phyloP scores from a whole-genome alignment of 2,329 filamentous ascomycete species.

The Cladosporium sp. region DNA sequence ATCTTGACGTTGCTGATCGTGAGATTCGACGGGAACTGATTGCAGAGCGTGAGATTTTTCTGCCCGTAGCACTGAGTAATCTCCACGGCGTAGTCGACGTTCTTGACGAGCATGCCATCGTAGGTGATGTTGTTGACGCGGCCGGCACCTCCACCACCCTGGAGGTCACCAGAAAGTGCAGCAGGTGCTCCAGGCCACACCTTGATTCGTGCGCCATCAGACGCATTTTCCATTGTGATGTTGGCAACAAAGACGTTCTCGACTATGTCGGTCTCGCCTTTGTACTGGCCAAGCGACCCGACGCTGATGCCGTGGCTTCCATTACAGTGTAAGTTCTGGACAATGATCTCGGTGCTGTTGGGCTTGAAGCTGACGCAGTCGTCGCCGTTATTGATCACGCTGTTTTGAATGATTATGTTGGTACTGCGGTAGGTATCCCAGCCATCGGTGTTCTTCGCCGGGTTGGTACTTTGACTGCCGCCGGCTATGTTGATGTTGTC shows the following conservation, averaged over 20 bases:
- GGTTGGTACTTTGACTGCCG: constrained; percentile 48
- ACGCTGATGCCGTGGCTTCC: constrained; percentile 70
- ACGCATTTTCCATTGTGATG: constrained; percentile 36
- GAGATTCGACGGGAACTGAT: constrained; percentile 52
- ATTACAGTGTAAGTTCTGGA: constrained; percentile 64
- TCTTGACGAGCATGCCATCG: constrained; percentile 55
- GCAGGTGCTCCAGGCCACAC: constrained; percentile 62
- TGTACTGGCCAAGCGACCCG: constrained; percentile 67
- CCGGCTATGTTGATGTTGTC: constrained; percentile 59
- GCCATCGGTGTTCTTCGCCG: constrained; percentile 57
- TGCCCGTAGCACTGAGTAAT: constrained; percentile 65
- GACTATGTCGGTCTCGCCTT: constrained; percentile 60
- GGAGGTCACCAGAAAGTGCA: constrained; percentile 55
- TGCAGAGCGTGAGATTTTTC: constrained; percentile 59
- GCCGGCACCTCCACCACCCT: constrained; percentile 62
- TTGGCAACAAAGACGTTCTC: constrained; percentile 57
- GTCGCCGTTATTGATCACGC: constrained; percentile 60
- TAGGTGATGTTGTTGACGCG: constrained; percentile 65
- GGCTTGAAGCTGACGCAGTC: constrained; percentile 74
- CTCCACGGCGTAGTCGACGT: constrained; percentile 63
- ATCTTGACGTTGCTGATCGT: constrained; percentile 55
- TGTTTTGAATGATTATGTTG: constrained; percentile 64
- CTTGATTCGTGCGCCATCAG: constrained; percentile 68
- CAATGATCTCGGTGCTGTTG: constrained; percentile 64
- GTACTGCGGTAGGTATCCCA: constrained; percentile 56